Percentiles rank a stretch among this genome's conserved stretches.
These are phyloP conservation scores for Zygoascus flipseniorum DNA, from an alignment of 805 yeast genomes.

Conservation along the genomic window DNA sequence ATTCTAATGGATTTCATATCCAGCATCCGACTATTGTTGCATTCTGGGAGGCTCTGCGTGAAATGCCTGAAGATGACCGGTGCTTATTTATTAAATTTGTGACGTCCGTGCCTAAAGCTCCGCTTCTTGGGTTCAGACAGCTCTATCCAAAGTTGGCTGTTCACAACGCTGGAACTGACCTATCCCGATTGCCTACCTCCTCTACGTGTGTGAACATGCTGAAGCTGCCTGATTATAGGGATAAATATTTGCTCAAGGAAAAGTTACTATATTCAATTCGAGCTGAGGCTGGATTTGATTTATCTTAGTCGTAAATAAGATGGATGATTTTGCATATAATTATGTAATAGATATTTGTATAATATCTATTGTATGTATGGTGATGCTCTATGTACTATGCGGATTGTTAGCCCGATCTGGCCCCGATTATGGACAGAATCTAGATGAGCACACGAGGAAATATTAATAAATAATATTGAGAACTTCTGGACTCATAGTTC, in stretches of 20 bases:
- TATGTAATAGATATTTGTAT: background rate
- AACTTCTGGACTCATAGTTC: background rate
- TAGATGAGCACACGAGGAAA: too few relatives aligned
- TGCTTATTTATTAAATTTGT: conserved; percentile 73
- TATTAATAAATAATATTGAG: too few relatives aligned
- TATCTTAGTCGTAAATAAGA: conserved; percentile 32
- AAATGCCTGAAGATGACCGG: conserved; percentile 55
- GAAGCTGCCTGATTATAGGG: conserved; percentile 73
- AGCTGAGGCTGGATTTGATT: conserved; percentile 80
- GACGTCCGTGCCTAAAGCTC: conserved; percentile 88
- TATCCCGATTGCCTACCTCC: conserved; percentile 72
- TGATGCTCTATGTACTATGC: too few relatives aligned
- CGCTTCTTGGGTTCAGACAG: conserved; percentile 74
- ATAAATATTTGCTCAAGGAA: conserved; percentile 45
- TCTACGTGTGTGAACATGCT: conserved; percentile 87
- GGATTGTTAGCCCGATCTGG: too few relatives aligned
- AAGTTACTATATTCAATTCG: conserved; percentile 74
- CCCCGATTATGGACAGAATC: too few relatives aligned
- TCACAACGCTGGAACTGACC: conserved; percentile 50
- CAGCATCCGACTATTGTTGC: conserved; percentile 49
- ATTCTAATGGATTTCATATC: conserved; percentile 46
- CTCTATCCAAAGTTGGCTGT: conserved; percentile 76
- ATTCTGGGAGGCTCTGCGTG: conserved; percentile 72
- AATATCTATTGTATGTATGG: too few relatives aligned
- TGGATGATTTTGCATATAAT: background rate